phyloP scores from a whole-genome alignment of 73 alveolate genomes.

The Tetrahymena elliotti region DNA sequence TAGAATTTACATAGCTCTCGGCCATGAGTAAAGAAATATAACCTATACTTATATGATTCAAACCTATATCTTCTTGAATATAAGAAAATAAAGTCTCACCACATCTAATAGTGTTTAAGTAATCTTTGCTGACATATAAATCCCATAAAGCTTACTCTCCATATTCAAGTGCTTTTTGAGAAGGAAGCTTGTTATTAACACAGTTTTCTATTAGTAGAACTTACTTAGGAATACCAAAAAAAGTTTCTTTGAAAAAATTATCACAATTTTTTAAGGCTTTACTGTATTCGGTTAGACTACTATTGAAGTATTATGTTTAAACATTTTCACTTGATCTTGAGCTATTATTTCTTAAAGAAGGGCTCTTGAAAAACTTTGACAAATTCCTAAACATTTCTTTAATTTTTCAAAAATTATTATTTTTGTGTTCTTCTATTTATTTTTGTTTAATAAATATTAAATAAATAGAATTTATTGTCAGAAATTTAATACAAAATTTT shows the following conservation, averaged over 20 bases:
- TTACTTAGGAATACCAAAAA: not conserved
- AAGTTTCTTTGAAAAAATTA: not conserved
- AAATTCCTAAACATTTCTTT: not conserved
- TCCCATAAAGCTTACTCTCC: not conserved
- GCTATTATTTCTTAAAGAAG: not conserved
- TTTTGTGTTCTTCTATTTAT: not conserved
- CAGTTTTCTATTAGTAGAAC: not conserved
- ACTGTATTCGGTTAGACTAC: not conserved
- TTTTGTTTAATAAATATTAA: not conserved
- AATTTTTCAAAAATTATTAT: not conserved
- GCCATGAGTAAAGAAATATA: not conserved
- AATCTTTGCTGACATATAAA: not conserved
- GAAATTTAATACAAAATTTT: no score
- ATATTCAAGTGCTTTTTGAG: not conserved
- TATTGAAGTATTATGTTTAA: not conserved
- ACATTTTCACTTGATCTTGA: not conserved
- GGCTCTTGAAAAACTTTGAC: not conserved
- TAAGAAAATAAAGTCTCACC: not conserved
- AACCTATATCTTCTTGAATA: not conserved
- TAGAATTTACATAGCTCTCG: not conserved
- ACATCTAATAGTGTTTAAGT: not conserved
- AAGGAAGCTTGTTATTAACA: not conserved
- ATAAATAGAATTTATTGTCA: no score
- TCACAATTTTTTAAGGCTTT: not conserved
- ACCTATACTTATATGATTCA: not conserved